A percentile compares a stretch with the other conserved stretches of the same genome.
Evolutionary conservation across 2,329 filamentous ascomycete genomes (phyloP).

Genomic region (Blumeria graminis): DNA sequence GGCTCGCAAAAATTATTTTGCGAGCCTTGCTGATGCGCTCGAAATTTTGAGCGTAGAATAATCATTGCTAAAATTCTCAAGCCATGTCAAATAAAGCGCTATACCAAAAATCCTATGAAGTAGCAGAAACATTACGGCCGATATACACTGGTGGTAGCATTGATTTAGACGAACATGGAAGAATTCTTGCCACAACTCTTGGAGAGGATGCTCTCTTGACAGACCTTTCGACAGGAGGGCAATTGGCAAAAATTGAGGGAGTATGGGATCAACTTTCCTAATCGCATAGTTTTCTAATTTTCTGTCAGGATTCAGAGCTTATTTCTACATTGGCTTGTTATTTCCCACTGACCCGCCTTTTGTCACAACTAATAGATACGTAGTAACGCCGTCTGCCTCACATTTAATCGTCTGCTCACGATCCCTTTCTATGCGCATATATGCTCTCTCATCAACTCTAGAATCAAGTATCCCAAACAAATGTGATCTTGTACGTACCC

Average conservation of each 20-base stretch:
- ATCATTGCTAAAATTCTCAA: too few species aligned
- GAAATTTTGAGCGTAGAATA: too few species aligned
- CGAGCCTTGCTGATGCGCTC: too few species aligned
- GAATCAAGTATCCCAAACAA: slow-evolving; percentile 32
- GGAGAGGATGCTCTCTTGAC: slow-evolving; percentile 81
- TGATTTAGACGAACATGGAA: slow-evolving; percentile 56
- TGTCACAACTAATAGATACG: slow-evolving; percentile 6
- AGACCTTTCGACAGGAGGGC: slow-evolving; percentile 57
- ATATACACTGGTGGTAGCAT: slow-evolving; percentile 86
- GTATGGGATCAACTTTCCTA: slow-evolving; percentile 23
- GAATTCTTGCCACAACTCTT: slow-evolving; percentile 67
- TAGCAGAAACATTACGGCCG: slow-evolving; percentile 60
- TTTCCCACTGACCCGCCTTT: slow-evolving; percentile 8
- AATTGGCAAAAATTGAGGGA: slow-evolving; percentile 70
- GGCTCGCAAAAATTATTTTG: too few species aligned
- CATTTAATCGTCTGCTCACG: slow-evolving; percentile 81
- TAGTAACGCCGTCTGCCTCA: slow-evolving; percentile 68
- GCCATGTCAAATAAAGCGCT: slow-evolving; percentile 35
- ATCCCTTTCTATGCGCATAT: slow-evolving; percentile 90
- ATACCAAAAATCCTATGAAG: slow-evolving; percentile 74
- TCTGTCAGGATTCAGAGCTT: slow-evolving; percentile 44
- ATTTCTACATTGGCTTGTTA: slow-evolving; percentile 50
- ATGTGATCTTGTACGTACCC: slow-evolving; percentile 45
- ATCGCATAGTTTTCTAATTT: slow-evolving; percentile 9
- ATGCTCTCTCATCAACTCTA: slow-evolving; percentile 37